phyloP scores from a whole-genome alignment of 495 filamentous ascomycete species.

The Lentithecium fluviatile region DNA sequence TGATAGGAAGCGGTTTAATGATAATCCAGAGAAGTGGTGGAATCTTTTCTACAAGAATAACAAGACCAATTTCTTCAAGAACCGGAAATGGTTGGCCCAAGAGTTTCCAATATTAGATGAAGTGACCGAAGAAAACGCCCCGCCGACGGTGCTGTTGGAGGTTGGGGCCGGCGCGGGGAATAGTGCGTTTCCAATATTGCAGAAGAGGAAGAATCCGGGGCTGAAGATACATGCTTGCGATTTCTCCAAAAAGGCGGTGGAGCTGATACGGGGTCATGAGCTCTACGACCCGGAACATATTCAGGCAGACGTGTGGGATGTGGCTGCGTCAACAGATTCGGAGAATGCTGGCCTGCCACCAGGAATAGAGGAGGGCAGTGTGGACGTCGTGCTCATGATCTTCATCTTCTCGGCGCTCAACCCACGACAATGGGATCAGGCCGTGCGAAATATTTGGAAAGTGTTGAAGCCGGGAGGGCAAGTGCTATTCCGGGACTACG shows the following conservation, averaged over 20 bases:
- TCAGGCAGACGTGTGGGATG: conserved; percentile 90
- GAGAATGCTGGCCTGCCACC: conserved; percentile 58
- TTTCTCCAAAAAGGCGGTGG: conserved; percentile 85
- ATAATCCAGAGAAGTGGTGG: conserved; percentile 91
- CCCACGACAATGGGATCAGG: conserved; percentile 78
- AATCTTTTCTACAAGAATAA: conserved; percentile 96
- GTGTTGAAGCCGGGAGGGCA: conserved; percentile 85
- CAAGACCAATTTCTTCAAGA: conserved; percentile 94
- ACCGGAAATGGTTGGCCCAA: conserved; percentile 92
- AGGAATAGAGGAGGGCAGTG: conserved; percentile 67
- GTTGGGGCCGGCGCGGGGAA: conserved; percentile 96
- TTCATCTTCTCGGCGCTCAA: conserved; percentile 95
- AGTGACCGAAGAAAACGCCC: conserved; percentile 62
- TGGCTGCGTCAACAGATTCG: conserved; percentile 53
- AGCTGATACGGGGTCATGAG: conserved; percentile 76
- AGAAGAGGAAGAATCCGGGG: conserved; percentile 72
- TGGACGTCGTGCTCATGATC: conserved; percentile 89
- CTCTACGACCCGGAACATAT: conserved; percentile 64
- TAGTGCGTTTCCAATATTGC: conserved; percentile 86
- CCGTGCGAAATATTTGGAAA: conserved; percentile 75
- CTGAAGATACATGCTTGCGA: conserved; percentile 88
- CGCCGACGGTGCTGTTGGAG: conserved; percentile 69
- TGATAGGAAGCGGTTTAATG: conserved; percentile 82
- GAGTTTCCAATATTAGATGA: conserved; percentile 84
- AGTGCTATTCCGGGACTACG: conserved; percentile 93